These are phyloP conservation scores for Gremmenia infestans DNA, from an alignment of 2,329 filamentous ascomycete genomes.

Conservation along the genomic window DNA sequence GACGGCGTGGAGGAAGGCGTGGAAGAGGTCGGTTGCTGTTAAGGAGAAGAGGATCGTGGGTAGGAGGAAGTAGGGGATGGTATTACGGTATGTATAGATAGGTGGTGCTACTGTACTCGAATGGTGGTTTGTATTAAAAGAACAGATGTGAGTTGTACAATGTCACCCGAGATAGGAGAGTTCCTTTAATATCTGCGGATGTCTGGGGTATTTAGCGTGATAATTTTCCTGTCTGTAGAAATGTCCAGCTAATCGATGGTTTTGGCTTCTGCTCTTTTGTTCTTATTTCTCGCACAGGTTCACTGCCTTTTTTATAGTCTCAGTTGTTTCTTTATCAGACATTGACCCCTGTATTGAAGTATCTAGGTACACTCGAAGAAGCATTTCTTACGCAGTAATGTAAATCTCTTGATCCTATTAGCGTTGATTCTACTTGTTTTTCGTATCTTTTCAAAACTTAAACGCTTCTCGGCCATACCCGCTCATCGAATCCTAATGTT, in stretches of 20 bases:
- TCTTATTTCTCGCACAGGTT: no score
- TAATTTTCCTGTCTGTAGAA: not conserved
- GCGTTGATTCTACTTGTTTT: no score
- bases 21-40: conserved; percentile 43
- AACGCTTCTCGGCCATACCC: no score
- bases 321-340: no score
- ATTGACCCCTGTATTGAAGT: no score
- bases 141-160: not conserved
- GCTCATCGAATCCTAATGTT: conserved; percentile 4
- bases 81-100: not conserved
- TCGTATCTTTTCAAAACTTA: no score
- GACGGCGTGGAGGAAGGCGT: conserved; percentile 59
- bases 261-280: no score
- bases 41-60: conserved; percentile 50
- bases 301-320: no score
- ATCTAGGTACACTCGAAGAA: no score
- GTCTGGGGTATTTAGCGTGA: not conserved
- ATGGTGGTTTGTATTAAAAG: conserved; percentile 3
- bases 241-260: not conserved
- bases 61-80: conserved; percentile 26
- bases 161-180: not conserved
- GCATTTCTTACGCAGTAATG: no score
- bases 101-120: not conserved
- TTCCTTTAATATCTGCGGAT: not conserved
- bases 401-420: no score